A percentile compares a stretch with the other conserved stretches of the same genome.
Evolutionary conservation across 495 filamentous ascomycete species (phyloP).

Genomic region (Penicillium antarcticum): DNA sequence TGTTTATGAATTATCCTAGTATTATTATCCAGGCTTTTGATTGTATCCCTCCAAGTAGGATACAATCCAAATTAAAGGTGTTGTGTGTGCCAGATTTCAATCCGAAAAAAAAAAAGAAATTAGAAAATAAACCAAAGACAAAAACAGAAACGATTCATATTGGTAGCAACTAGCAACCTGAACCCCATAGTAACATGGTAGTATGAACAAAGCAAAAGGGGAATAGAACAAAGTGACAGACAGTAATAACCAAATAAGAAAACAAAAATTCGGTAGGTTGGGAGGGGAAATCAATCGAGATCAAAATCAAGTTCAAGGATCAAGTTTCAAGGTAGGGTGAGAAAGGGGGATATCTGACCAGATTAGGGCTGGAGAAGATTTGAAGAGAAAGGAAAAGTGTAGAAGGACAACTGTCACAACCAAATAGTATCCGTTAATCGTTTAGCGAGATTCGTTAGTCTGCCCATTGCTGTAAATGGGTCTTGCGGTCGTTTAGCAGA

Average conservation of each 20-base stretch:
- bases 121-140: not conserved
- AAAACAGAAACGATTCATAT: conserved; percentile 18
- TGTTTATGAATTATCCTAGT: too few relatives aligned
- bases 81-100: too few relatives aligned
- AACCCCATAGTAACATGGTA: conserved; percentile 12
- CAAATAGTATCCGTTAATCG: conserved; percentile 18
- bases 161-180: conserved; percentile 9
- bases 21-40: too few relatives aligned
- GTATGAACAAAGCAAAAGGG: conserved; percentile 23
- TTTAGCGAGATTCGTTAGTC: conserved; percentile 17
- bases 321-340: not conserved
- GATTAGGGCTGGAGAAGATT: not conserved
- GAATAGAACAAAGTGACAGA: conserved; percentile 27
- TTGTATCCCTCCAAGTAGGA: too few relatives aligned
- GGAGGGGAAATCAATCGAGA: conserved; percentile 4
- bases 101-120: not conserved
- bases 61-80: too few relatives aligned
- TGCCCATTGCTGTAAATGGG: not conserved
- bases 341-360: conserved; percentile 2
- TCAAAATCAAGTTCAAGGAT: not conserved
- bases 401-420: conserved; percentile 5
- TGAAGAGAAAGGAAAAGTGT: conserved; percentile 2
- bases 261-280: conserved; percentile 3
- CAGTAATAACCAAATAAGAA: conserved; percentile 4
- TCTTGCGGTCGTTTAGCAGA: conserved; percentile 5